Base-by-base conservation (phyloP, 2,329 filamentous ascomycete species). In the Fusarium verrucosum region DNA sequence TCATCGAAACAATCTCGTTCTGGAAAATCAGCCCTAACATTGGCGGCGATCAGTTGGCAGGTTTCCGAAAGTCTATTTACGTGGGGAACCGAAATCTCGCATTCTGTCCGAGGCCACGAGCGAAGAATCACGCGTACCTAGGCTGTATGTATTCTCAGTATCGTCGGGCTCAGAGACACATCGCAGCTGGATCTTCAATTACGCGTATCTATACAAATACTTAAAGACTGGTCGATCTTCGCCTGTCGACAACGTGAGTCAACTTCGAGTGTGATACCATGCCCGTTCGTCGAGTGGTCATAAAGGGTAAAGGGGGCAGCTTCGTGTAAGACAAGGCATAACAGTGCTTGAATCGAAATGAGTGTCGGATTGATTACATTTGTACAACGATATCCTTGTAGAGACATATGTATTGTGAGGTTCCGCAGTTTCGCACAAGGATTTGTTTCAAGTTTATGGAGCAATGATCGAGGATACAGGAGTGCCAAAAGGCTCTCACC, bases 351-450 rank as follows among this genome's bases (percentile, higher is more conserved):
- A 14, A 23, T 16, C 28, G 23, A 28, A 19, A 7, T 38, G 20
- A 36, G 45, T 20, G 28, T 41, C 55, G 41, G 37, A 13, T 36
- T 53, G 40, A 53, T 53, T 19, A 32, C 33, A 44, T 33, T 11
- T 52, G 52, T 52, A 20, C 38, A 32, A 52, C 38, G 25, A 19
- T 42, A 26, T 14, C 17, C 10, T 44, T 17, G 13, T 11, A 43
- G 20, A 20, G 7, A 35, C 28, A 14, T 26, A 17, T 11, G n/a
- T 17, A 14, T n/a, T 16, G 17, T 14, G 11, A 28, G 35, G 28
- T 51, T 40, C 43, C n/a, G 32, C 40, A 20, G 55, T 58, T 38
- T 42, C n/a, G n/a, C 22, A 32, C 30, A 51, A 37, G 19, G 41
- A 25, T 23, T 36, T 45, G 55, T 60, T 60, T 54, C 46, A 36